A percentile compares a stretch with the other conserved stretches of the same genome.
Conservation (phyloP, 202 grass and related monocot genomes). For the Alloteropsis angusta region DNA sequence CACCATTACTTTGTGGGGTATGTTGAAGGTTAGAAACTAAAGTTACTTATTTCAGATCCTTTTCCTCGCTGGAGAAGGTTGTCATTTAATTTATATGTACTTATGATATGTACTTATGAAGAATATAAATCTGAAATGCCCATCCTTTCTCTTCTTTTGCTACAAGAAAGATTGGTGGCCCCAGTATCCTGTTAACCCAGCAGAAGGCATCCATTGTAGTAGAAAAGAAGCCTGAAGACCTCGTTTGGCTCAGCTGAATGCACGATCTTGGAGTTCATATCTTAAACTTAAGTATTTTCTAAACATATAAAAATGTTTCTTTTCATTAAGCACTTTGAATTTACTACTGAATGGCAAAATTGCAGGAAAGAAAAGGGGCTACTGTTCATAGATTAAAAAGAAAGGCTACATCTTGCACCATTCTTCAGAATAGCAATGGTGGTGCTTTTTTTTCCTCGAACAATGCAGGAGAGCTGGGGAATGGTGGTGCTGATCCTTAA, state of each 20-base stretch:
- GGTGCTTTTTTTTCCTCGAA: too few species aligned
- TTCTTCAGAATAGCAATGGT: conserved; percentile 14
- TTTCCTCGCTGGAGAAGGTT: neutral
- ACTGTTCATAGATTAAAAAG: neutral
- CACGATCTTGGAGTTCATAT: neutral
- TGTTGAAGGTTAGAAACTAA: neutral
- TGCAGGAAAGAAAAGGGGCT: neutral
- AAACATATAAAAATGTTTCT: neutral
- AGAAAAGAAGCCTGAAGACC: neutral
- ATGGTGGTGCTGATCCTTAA: neutral
- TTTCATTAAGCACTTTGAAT: neutral
- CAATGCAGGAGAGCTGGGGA: too few species aligned
- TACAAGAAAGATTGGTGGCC: neutral
- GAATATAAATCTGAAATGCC: neutral
- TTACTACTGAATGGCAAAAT: neutral
- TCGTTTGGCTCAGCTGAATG: neutral
- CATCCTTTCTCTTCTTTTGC: neutral
- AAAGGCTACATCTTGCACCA: neutral
- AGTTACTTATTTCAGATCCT: neutral
- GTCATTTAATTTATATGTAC: neutral
- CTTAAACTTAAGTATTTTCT: neutral
- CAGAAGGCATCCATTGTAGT: neutral
- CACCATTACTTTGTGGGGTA: neutral
- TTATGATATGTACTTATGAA: neutral
- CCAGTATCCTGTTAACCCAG: neutral